These are phyloP conservation scores for Magnusiomyces suaveolens DNA, from an alignment of 1,139 yeast species.

Conservation along the genomic window DNA sequence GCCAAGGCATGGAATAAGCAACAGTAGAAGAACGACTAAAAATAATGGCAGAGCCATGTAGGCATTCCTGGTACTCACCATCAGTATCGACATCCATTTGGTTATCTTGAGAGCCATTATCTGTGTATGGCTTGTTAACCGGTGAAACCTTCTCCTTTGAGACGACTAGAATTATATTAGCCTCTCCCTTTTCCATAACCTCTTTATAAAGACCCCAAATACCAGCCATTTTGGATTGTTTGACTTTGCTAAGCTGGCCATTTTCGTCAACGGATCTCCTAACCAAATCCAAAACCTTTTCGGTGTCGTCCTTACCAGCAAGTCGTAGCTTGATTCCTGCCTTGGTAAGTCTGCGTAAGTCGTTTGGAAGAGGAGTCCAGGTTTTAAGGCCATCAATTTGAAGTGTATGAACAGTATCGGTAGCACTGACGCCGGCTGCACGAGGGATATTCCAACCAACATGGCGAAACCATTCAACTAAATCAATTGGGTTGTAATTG, in stretches of 20 bases:
- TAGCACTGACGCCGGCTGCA: not conserved
- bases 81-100: not conserved
- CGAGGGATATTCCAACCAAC: constrained; percentile 25
- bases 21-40: constrained; percentile 23
- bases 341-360: not conserved
- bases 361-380: not conserved
- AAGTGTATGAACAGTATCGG: constrained; percentile 31
- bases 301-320: not conserved
- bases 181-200: not conserved
- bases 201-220: not conserved
- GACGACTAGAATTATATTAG: not conserved
- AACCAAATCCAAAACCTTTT: not conserved
- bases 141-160: not conserved
- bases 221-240: not conserved
- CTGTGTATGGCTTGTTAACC: not conserved
- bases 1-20: constrained; percentile 46
- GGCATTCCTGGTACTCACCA: not conserved
- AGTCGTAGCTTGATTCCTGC: not conserved
- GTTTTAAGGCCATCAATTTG: not conserved
- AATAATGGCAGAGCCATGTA: not conserved
- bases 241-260: not conserved
- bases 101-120: not conserved
- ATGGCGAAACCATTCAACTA: constrained; percentile 26
- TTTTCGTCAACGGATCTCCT: not conserved
- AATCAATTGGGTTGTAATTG: constrained; percentile 3